Evolutionary conservation across 1,284 basidiomycete species (phyloP), one percentile per base, ranked within the genome.

Genomic region (Cutaneotrichosporon mucoides): DNA sequence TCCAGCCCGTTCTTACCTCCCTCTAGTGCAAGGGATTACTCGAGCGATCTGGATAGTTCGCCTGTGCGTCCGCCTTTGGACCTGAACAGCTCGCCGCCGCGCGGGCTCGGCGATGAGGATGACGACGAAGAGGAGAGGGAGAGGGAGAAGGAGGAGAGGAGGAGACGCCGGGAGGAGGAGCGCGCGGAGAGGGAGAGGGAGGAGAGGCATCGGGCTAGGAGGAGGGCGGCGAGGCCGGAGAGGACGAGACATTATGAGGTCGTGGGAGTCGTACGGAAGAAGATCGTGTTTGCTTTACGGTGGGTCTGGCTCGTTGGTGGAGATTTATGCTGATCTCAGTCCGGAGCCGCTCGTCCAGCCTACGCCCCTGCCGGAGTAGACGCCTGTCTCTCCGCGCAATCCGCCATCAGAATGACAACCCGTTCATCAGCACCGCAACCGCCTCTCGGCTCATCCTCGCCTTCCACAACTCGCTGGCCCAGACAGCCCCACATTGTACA

Each of bases 271-370:
- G 75, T 79, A 8, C 57, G 75, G 51, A 75, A 73, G 59, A 79
- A 79, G 55, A 67, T 79, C 5, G 76, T 79, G 33, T 79, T 79
- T 56, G 65, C 72, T 4, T 61, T 78, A 11, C 61, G 77, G 77
- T 77, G 55, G 44, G 42, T 50, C n/a, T n/a, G n/a, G n/a, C n/a
- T n/a, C n/a, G n/a, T n/a, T n/a, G n/a, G n/a, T n/a, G n/a, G n/a
- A n/a, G 16, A n/a, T 34, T 5, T 24, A 10, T 11, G 46, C 33
- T 34, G 49, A 49, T n/a, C 0, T 2, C 55, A 77, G 76, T 15
- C 76, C 76, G 2, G 76, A 78, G 67, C 76, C 76, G 0, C 73
- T 78, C 13, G 76, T 78, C 3, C 70, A 72, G 2, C 75, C 76
- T 9, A 78, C 76, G 1, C 60, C 71, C 3, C 57, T 76, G 42